A percentile compares a stretch with the other conserved stretches of the same genome.
These are phyloP conservation scores for Cerioporus squamosus DNA, from an alignment of 1,284 basidiomycete species.

Conservation along the genomic window DNA sequence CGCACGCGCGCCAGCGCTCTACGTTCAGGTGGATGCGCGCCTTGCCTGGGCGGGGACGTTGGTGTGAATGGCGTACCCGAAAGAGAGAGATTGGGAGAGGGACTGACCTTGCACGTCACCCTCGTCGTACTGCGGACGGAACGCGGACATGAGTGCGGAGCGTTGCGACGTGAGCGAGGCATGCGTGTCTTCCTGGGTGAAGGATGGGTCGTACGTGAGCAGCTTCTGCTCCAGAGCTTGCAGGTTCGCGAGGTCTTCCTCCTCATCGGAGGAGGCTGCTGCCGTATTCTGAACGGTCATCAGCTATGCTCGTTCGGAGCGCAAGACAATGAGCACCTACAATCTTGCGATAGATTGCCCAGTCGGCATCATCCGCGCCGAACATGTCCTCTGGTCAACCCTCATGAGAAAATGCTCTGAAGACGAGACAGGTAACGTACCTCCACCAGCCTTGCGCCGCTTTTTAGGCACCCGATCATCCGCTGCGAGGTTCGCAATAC, in stretches of 20 bases:
- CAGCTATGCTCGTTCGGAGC: not conserved
- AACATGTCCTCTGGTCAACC: slow-evolving; percentile 85
- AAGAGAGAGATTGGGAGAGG: not conserved
- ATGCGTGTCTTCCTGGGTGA: slow-evolving; percentile 84
- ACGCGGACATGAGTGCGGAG: slow-evolving; percentile 86
- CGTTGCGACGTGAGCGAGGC: slow-evolving; percentile 77
- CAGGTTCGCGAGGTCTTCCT: slow-evolving; percentile 84
- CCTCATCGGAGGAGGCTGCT: slow-evolving; percentile 93
- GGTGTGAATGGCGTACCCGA: not conserved
- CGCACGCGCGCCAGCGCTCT: slow-evolving; percentile 93
- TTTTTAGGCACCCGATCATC: slow-evolving; percentile 82
- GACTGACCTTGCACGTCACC: slow-evolving; percentile 68
- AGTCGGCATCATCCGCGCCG: slow-evolving; percentile 95
- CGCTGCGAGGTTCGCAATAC: slow-evolving; percentile 89
- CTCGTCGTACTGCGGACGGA: slow-evolving; percentile 74
- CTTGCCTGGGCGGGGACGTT: slow-evolving; percentile 42
- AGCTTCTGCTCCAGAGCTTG: slow-evolving; percentile 82
- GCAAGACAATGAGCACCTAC: slow-evolving; percentile 42
- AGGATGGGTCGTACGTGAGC: slow-evolving; percentile 82
- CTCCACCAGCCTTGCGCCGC: slow-evolving; percentile 77
- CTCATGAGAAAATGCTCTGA: slow-evolving; percentile 3
- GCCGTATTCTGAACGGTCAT: slow-evolving; percentile 64
- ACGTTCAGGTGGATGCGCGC: slow-evolving; percentile 90
- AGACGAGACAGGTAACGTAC: slow-evolving; percentile 53
- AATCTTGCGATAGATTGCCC: slow-evolving; percentile 98